Conservation (phyloP, 305 asterid species). For the Caryopteris hybrid region DNA sequence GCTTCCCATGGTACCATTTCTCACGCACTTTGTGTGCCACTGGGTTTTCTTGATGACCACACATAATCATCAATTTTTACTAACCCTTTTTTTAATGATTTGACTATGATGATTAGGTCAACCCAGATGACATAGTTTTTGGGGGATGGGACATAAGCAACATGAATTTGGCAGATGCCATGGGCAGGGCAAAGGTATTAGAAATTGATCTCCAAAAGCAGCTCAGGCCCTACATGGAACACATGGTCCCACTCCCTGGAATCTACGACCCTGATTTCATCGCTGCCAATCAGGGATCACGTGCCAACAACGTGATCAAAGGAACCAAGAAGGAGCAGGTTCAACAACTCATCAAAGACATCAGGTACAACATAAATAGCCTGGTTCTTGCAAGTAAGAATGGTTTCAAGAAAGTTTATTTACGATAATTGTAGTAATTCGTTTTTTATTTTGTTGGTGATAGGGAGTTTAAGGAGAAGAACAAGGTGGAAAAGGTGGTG, state of each 20-base stretch:
- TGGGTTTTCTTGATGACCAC: neutral
- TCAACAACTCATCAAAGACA: conserved; percentile 74
- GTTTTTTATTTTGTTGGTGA: neutral
- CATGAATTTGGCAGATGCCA: conserved; percentile 92
- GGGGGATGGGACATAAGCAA: conserved; percentile 99
- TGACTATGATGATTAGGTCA: conserved; percentile 47
- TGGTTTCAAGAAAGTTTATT: neutral
- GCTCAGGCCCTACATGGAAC: conserved; percentile 94
- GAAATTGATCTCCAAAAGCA: conserved; percentile 94
- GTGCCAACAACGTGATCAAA: conserved; percentile 77
- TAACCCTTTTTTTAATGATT: conserved; percentile 7
- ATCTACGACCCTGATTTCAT: conserved; percentile 93
- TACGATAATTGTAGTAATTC: neutral
- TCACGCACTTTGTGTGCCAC: neutral
- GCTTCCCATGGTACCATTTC: conserved; percentile 74
- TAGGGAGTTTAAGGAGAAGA: conserved; percentile 90
- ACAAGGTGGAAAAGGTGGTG: conserved; percentile 71
- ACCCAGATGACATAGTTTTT: conserved; percentile 83
- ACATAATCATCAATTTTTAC: neutral
- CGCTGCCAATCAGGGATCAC: conserved; percentile 93
- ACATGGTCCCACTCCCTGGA: conserved; percentile 98
- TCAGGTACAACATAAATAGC: conserved; percentile 38
- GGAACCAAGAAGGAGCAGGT: conserved; percentile 87
- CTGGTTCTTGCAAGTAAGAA: neutral
- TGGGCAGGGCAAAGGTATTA: conserved; percentile 89